Evolutionary conservation across 306 rosid genomes (phyloP), one percentile per base, ranked within the genome.

Genomic region (Inga laurina): DNA sequence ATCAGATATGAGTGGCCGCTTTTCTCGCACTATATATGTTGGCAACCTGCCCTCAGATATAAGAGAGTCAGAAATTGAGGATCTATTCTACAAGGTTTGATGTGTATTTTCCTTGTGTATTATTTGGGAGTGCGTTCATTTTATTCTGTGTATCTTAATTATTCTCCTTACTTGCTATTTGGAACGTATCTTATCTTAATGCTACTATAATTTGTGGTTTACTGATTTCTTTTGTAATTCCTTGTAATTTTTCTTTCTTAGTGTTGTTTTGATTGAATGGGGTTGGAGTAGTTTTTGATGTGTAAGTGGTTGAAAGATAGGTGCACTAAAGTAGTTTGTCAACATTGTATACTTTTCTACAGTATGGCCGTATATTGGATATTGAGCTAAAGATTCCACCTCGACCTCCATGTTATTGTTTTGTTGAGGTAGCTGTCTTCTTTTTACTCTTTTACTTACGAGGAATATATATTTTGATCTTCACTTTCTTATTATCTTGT

Each of bases 21-120:
- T 97, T 91, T 97, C 99, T 84, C 99, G 99, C 89, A 94, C 99
- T 45, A 97, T 97, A 80, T 97, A 97, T 78, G 99, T 97, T 10
- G 99, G 99, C 83, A 97, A 97, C 88, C 89, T 97, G 88, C 99
- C 99, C 19, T 85, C 97, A 45, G 99, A 97, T 78, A 94, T 97
- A 67, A 91, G 90, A 81, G 98, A 97, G 83, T 76, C 84, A 39
- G 99, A 97, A 90, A 87, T 97, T 87, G 99, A 97, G 88, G 99
- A 97, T 83, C 67, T 97, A 65, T 94, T 97, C 84, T 90, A 91
- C 90, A 97, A 97, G 99, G 99, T 94, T 86, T 41, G 89, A 54
- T 51, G 18, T 0, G 19, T 30, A 9, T 78, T 72, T 74, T 71
- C 34, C 52, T 52, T 61, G 46, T 80, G 12, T 30, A 4, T 41